Percentiles rank a stretch among this genome's conserved stretches.
These are phyloP conservation scores for Botrytis tulipae DNA, from an alignment of 2,329 filamentous ascomycete species.

Conservation along the genomic window DNA sequence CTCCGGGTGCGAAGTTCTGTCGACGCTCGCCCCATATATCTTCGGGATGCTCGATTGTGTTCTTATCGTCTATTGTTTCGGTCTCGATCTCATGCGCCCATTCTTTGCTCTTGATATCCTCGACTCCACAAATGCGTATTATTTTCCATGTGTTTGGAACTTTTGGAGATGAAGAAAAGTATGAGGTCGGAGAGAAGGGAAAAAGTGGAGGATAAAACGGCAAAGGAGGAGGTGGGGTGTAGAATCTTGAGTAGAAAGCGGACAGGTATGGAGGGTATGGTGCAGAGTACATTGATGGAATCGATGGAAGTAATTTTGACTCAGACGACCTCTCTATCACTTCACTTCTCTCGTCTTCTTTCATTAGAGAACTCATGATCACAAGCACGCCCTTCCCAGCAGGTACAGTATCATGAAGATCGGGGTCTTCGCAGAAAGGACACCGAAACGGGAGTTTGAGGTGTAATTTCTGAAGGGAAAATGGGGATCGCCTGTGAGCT, in stretches of 20 bases:
- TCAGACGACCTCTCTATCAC: background rate
- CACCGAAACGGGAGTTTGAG: constrained; percentile 23
- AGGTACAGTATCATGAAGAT: background rate
- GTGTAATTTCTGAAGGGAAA: background rate
- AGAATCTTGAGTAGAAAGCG: background rate
- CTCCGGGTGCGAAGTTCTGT: background rate
- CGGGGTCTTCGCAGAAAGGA: constrained; percentile 25
- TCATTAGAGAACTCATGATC: background rate
- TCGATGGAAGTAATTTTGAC: background rate
- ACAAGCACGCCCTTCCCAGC: constrained; percentile 23
- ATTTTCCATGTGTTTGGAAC: background rate
- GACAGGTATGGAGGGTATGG: background rate
- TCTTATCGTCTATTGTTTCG: background rate
- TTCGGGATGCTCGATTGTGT: background rate
- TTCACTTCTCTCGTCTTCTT: background rate
- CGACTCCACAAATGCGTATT: background rate
- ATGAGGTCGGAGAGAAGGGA: fast-evolving
- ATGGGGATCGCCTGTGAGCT: background rate
- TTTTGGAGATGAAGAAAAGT: no score
- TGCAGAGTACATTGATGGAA: background rate
- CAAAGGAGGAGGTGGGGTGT: fast-evolving
- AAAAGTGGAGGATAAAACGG: background rate
- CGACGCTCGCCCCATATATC: background rate
- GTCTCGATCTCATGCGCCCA: background rate
- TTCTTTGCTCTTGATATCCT: background rate